Evolutionary conservation across 495 filamentous ascomycete species (phyloP).

Genomic region (Pseudoneurospora amorphoporcata): DNA sequence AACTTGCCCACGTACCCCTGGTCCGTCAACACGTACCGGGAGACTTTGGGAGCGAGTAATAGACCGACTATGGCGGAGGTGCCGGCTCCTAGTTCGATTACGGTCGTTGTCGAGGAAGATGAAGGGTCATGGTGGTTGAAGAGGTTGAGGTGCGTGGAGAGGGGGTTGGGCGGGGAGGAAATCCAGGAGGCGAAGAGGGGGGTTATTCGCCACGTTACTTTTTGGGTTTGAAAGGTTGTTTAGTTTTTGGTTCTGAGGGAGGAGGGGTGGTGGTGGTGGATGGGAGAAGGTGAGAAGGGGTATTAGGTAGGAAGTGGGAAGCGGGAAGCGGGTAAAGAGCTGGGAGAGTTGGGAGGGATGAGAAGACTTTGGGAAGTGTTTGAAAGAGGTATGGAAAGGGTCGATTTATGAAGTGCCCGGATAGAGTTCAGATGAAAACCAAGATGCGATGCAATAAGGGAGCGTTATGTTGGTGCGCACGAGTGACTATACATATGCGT

Average conservation of each 20-base stretch:
- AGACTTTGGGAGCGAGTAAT: constrained; percentile 48
- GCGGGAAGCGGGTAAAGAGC: neutral
- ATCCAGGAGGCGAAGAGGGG: constrained; percentile 81
- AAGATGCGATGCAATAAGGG: too few species aligned
- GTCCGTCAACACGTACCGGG: constrained; percentile 72
- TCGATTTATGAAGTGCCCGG: too few species aligned
- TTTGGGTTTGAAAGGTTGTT: neutral
- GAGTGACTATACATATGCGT: too few species aligned
- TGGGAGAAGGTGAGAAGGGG: neutral
- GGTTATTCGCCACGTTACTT: constrained; percentile 88
- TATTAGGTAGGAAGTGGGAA: neutral
- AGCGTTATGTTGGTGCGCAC: too few species aligned
- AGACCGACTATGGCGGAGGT: constrained; percentile 68
- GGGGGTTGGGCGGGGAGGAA: constrained; percentile 46
- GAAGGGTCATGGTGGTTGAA: constrained; percentile 13
- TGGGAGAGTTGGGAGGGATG: neutral
- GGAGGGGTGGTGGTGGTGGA: neutral
- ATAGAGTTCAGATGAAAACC: too few species aligned
- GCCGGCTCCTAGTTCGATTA: constrained; percentile 77
- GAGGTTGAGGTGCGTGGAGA: constrained; percentile 51
- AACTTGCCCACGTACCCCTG: constrained; percentile 74
- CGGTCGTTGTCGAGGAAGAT: constrained; percentile 30
- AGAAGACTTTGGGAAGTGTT: too few species aligned
- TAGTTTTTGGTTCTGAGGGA: neutral
- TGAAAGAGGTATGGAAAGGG: neutral